Evolutionary conservation across 2,329 filamentous ascomycete genomes (phyloP).

Genomic region (Lecanosticta acicola): DNA sequence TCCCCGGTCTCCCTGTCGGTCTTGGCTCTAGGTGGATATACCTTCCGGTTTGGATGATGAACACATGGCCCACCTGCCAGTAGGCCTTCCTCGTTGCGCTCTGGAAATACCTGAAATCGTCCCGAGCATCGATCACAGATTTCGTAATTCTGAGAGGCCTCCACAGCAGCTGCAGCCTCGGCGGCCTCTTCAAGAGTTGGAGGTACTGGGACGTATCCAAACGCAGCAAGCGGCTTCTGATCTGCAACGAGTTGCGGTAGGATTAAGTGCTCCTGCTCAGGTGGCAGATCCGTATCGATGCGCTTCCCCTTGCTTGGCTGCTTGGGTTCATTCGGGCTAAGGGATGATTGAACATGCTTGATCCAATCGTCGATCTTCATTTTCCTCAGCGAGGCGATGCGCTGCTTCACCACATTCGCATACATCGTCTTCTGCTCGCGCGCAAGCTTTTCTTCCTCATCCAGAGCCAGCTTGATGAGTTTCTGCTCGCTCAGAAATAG

Average conservation of each 20-base stretch:
- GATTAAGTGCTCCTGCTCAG: conserved; percentile 62
- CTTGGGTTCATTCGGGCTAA: conserved; percentile 22
- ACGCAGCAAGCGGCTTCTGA: conserved; percentile 56
- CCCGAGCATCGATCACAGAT: conserved; percentile 79
- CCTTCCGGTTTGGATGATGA: conserved; percentile 71
- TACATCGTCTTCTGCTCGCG: conserved; percentile 66
- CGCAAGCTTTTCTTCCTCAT: conserved; percentile 74
- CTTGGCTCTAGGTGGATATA: conserved; percentile 52
- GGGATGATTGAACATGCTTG: conserved; percentile 22
- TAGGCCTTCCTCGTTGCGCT: conserved; percentile 70
- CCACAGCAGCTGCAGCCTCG: conserved; percentile 59
- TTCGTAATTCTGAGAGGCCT: conserved; percentile 71
- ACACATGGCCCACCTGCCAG: conserved; percentile 72
- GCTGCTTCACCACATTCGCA: conserved; percentile 74
- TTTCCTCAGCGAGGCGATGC: conserved; percentile 67
- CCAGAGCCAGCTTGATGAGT: conserved; percentile 62
- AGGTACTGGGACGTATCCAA: conserved; percentile 68
- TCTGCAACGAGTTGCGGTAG: conserved; percentile 57
- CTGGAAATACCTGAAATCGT: conserved; percentile 88
- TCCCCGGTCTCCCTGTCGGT: conserved; percentile 51
- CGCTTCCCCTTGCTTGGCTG: conserved; percentile 26
- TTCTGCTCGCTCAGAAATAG: conserved; percentile 59
- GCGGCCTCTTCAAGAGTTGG: conserved; percentile 63
- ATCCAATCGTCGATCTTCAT: conserved; percentile 70
- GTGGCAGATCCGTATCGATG: conserved; percentile 64